Percentiles rank a stretch among this genome's conserved stretches.
Conservation (phyloP, 805 yeast species). For the Wilhelminamyces savonicus region DNA sequence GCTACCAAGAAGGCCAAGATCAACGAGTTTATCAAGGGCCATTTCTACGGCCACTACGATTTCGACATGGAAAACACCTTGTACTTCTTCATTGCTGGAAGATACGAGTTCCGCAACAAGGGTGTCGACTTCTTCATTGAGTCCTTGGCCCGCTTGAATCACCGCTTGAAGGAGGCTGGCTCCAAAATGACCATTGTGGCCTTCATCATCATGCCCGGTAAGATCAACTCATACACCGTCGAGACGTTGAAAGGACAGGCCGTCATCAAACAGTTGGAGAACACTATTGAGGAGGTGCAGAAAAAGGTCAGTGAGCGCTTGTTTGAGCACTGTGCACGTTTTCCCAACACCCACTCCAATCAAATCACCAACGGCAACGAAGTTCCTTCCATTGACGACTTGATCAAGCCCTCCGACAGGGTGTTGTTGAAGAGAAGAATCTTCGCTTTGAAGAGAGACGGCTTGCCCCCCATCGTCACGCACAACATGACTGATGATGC, state of each 20-base stretch:
- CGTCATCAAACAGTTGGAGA: conserved; percentile 84
- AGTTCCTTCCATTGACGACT: conserved; percentile 73
- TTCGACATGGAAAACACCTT: conserved; percentile 91
- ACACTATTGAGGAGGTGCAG: conserved; percentile 84
- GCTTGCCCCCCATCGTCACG: conserved; percentile 92
- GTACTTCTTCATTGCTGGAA: conserved; percentile 93
- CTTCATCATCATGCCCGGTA: conserved; percentile 96
- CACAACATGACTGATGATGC: conserved; percentile 95
- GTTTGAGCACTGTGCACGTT: conserved; percentile 83
- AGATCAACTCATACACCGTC: conserved; percentile 87
- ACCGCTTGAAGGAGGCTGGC: conserved; percentile 71
- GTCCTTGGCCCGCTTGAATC: conserved; percentile 85
- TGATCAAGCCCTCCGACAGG: conserved; percentile 80
- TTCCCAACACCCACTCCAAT: conserved; percentile 38
- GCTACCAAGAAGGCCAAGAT: conserved; percentile 87
- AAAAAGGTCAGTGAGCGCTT: conserved; percentile 78
- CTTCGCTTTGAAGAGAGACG: conserved; percentile 82
- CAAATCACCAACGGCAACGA: conserved; percentile 46
- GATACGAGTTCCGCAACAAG: conserved; percentile 93
- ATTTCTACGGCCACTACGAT: conserved; percentile 93
- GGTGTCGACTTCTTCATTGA: conserved; percentile 96
- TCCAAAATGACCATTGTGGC: conserved; percentile 94
- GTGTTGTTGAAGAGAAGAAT: conserved; percentile 88
- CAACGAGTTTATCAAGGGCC: conserved; percentile 93
- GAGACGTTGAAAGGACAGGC: conserved; percentile 97